Evolutionary conservation across 768 basidiomycete species (phyloP), one percentile per base, ranked within the genome.

Genomic region (Lactifluus rugatus): DNA sequence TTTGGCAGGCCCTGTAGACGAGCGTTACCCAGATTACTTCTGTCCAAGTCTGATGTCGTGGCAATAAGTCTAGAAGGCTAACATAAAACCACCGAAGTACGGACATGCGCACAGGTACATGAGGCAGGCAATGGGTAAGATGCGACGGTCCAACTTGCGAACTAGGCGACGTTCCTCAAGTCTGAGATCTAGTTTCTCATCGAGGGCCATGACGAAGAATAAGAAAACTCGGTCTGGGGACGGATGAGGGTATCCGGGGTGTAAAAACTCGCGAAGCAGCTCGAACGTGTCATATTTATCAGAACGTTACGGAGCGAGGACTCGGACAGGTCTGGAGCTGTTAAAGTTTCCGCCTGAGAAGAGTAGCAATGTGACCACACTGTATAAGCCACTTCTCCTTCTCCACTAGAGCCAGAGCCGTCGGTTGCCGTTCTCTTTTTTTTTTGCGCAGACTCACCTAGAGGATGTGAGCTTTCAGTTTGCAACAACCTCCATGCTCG

Each of bases 11-110:
- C 83, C 70, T 85, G 85, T 39, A 89, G 72, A 51, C 87, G 78
- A 48, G 89, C 89, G 66, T 91, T 90, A 16, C 88, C 89, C 42
- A 89, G 66, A 66, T 89, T 89, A 0, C 84, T 82, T 54, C 89
- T 80, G 68, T 91, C 89, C 50, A 92, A 74, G 67, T 83, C 75
- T 68, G 56, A 42, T 46, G 19, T 48, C 6, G 37, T 17, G 13
- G 4, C 2, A 3, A 39, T 54, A 1, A 54, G 52, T 57, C n/a
- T 14, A 13, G 21, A 21, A 46, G 16, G 14, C 7, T 14, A 37
- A n/a, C 23, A 26, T 3, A 13, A 1, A 32, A 26, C 5, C 11
- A 2, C 1, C 16, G 28, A 52, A 17, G 36, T 34, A 78, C 84
- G 69, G 57, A 85, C 87, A 89, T 31, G 86, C 85, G 68, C 84